Evolutionary conservation across 805 yeast genomes (phyloP).

Genomic region (Ogataea glucozyma): DNA sequence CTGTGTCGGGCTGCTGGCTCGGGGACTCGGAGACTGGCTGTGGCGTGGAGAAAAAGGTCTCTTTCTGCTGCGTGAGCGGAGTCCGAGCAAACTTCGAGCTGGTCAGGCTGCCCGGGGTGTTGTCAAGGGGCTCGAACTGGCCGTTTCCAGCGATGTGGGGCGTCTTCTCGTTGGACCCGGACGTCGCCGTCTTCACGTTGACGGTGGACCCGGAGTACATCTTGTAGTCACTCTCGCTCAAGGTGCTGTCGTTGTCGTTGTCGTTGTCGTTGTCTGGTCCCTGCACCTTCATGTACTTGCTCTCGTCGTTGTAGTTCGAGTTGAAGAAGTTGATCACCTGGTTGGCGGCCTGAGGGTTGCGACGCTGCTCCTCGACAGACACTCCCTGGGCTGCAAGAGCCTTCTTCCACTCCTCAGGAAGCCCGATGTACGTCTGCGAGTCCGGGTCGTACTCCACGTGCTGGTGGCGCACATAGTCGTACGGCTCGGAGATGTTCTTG

Average conservation of each 20-base stretch:
- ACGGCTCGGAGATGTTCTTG: constrained; percentile 82
- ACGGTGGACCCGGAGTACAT: too few relatives aligned
- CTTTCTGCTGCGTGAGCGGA: constrained; percentile 14
- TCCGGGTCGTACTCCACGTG: constrained; percentile 89
- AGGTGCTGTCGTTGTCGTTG: constrained; percentile 16
- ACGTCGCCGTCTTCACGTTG: too few relatives aligned
- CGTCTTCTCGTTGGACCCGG: too few relatives aligned
- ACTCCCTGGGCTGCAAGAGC: constrained; percentile 84
- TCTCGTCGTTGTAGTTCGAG: constrained; percentile 27
- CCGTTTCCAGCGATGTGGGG: constrained; percentile 16
- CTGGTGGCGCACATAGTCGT: constrained; percentile 84
- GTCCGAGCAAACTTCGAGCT: constrained; percentile 14
- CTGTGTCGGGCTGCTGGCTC: constrained; percentile 20
- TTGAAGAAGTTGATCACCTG: constrained; percentile 34
- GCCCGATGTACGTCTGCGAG: constrained; percentile 85
- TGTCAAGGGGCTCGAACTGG: constrained; percentile 16
- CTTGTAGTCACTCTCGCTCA: constrained; percentile 20
- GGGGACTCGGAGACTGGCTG: constrained; percentile 2
- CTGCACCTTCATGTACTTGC: constrained; percentile 34
- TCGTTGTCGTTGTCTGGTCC: constrained; percentile 24
- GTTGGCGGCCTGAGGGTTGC: constrained; percentile 86
- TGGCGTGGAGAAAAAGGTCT: constrained; percentile 10
- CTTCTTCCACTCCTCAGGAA: constrained; percentile 91
- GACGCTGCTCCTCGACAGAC: constrained; percentile 81
- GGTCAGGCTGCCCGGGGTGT: constrained; percentile 17